Percentiles rank a stretch among this genome's conserved stretches.
phyloP scores from a whole-genome alignment of 768 basidiomycete species.

The Cystobasidium onofrii region DNA sequence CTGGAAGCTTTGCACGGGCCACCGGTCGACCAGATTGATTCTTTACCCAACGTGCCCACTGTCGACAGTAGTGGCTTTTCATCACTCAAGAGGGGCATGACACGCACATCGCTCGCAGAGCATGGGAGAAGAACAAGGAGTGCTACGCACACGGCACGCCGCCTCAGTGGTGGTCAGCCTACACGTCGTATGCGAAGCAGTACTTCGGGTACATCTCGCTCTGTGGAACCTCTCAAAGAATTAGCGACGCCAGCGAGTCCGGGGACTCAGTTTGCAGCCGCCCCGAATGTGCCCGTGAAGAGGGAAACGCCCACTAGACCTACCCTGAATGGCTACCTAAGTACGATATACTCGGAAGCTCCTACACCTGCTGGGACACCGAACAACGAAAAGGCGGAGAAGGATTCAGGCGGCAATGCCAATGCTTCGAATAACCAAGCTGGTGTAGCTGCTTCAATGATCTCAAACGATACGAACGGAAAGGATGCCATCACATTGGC shows the following conservation, averaged over 20 bases:
- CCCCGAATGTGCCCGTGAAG: not conserved
- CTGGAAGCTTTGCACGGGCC: slow-evolving; percentile 40
- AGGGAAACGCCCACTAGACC: not conserved
- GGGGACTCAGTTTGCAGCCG: not conserved
- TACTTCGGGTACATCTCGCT: not conserved
- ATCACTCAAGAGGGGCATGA: not conserved
- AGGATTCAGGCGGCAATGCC: not conserved
- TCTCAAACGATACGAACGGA: not conserved
- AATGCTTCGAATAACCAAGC: not conserved
- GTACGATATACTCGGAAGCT: slow-evolving; percentile 3
- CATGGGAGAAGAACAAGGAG: not conserved
- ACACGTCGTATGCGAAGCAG: not conserved
- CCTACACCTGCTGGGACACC: slow-evolving; percentile 2
- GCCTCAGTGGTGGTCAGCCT: not conserved
- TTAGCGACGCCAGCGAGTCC: not conserved
- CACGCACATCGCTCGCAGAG: not conserved
- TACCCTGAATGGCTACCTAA: slow-evolving; percentile 3
- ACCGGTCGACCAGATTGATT: not conserved
- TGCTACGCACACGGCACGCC: not conserved
- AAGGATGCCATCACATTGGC: not conserved
- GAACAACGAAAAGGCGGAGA: not conserved
- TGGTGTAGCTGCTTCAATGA: not conserved
- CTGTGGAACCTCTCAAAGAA: not conserved
- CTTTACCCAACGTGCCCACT: not conserved
- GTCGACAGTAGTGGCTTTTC: not conserved